Evolutionary conservation across 78 protist genomes (phyloP).

Genomic region (Dictyostelium firmibasis): DNA sequence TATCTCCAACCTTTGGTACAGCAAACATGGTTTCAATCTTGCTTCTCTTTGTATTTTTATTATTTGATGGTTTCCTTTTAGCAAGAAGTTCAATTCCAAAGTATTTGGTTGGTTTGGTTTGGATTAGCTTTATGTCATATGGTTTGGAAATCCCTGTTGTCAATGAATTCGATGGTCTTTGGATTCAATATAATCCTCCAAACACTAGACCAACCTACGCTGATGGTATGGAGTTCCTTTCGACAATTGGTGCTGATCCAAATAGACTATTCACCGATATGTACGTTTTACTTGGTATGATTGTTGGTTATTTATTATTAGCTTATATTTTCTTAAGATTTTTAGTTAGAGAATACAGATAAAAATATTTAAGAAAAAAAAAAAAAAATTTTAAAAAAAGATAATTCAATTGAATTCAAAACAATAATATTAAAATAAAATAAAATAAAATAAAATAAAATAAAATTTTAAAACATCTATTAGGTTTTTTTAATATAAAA

Average conservation of each 20-base stretch:
- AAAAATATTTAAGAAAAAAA: neutral
- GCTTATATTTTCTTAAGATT: conserved; percentile 72
- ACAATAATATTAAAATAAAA: neutral
- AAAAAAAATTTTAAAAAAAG: neutral
- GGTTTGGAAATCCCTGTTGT: conserved; percentile 74
- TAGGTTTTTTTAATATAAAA: too few species aligned
- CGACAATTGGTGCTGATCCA: conserved; percentile 54
- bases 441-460: neutral
- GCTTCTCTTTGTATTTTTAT: conserved; percentile 66
- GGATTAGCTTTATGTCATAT: conserved; percentile 64
- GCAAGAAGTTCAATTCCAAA: conserved; percentile 57
- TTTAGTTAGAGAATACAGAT: conserved; percentile 72
- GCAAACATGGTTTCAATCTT: conserved; percentile 82
- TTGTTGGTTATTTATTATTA: conserved; percentile 46
- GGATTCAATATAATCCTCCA: conserved; percentile 63
- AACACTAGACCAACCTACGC: conserved; percentile 56
- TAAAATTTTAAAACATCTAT: neutral
- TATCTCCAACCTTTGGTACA: conserved; percentile 63
- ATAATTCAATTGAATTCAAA: too few species aligned
- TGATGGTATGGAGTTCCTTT: conserved; percentile 59
- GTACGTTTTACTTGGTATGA: conserved; percentile 68
- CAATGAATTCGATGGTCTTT: conserved; percentile 63
- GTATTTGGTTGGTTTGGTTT: conserved; percentile 6
- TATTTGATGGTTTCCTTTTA: conserved; percentile 84
- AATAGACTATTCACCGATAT: conserved; percentile 43